phyloP scores from a whole-genome alignment of 352 stramenopile genomes.

The Phytophthora chlamydospora region DNA sequence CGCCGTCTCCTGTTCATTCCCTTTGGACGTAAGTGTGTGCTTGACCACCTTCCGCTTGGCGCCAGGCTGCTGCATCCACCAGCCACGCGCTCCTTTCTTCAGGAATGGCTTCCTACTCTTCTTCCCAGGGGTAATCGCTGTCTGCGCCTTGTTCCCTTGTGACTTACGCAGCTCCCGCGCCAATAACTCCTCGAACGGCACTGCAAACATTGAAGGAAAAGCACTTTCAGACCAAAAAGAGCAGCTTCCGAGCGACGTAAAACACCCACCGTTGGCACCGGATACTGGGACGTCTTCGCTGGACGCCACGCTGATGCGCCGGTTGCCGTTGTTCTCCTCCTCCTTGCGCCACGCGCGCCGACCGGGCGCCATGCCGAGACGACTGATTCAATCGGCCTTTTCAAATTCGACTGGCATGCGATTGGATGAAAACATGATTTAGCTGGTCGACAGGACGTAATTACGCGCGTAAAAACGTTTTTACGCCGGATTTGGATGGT shows the following conservation, averaged over 20 bases:
- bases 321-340: constrained; percentile 29
- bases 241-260: neutral
- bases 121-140: neutral
- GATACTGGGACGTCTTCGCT: constrained; percentile 30
- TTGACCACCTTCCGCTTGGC: constrained; percentile 62
- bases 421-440: constrained; percentile 26
- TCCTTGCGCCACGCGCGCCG: constrained; percentile 26
- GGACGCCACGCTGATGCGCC: constrained; percentile 18
- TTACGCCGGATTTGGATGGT: constrained; percentile 23
- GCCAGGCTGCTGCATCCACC: constrained; percentile 78
- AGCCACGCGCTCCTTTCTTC: constrained; percentile 77
- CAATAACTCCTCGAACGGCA: constrained; percentile 74
- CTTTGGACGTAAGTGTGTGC: constrained; percentile 64
- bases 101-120: constrained; percentile 65
- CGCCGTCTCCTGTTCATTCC: constrained; percentile 26
- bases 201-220: constrained; percentile 28
- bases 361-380: constrained; percentile 17
- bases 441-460: constrained; percentile 13
- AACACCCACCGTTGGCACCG: constrained; percentile 23
- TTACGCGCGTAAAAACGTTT: constrained; percentile 26
- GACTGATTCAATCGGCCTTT: constrained; percentile 1
- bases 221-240: neutral
- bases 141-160: constrained; percentile 9
- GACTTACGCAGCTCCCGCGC: constrained; percentile 65
- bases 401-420: constrained; percentile 5